Evolutionary conservation across 2,329 filamentous ascomycete genomes (phyloP), one percentile per base, ranked within the genome.

Genomic region (Ophiostoma angusticollis): DNA sequence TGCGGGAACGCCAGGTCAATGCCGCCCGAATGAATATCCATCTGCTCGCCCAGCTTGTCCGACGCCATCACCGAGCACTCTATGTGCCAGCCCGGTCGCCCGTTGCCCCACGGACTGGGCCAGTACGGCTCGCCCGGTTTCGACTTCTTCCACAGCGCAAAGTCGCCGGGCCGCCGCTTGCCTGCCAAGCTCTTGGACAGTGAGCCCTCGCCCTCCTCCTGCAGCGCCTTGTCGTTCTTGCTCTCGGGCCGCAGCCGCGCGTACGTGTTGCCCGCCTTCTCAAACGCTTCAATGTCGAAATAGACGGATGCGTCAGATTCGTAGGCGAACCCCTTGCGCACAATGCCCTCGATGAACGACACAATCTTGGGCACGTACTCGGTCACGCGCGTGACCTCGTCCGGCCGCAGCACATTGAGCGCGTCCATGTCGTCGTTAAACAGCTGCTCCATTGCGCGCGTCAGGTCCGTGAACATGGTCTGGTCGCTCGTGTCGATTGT

Each of bases 11-110:
- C 48, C 30, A 84, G 63, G 55, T 84, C 79, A 43, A 81, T 75
- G 39, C 79, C 79, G 36, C 79, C 79, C 22, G 75, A 80, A 54
- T 83, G 79, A 23, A 83, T 79, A 54, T 83, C 79, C 53, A 83
- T 74, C 43, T 72, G 65, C 45, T 70, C 63, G 9, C 78, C 78
- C 5, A 83, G 60, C 13, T 74, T 68, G 35, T 76, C 73, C 6
- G 73, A 78, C 5, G 78, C 78, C 78, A 84, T 83, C 3, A 75
- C 78, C 11, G 72, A 78, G 66, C 79, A 84, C 58, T 83, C 78
- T 49, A 83, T 82, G 53, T 83, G 78, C 79, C 78, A 83, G 6
- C 79, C 79, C 2, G 79, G 79, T 14, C 79, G 63, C 5, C 79
- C 79, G 39, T 64, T 63, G 7, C 78, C 78, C 78, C 78, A 83